Conservation (phyloP, 179 eudicot species). For the Drosera spatulata region DNA sequence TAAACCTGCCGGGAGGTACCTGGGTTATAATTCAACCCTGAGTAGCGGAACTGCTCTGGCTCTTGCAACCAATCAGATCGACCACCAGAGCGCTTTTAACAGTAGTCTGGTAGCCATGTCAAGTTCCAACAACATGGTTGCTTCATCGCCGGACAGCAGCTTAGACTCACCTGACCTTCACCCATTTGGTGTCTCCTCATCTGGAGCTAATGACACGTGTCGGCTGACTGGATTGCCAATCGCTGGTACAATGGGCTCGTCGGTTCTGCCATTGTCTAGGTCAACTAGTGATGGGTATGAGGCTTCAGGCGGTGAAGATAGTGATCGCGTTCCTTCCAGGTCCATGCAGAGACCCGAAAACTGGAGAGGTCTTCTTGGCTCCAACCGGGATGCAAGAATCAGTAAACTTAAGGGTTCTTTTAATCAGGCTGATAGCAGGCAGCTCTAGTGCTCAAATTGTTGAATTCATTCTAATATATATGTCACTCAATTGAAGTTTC, state of each 20-base stretch:
- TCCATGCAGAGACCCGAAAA: slow-evolving; percentile 37
- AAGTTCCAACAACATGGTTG: slow-evolving; percentile 27
- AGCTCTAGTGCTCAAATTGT: slow-evolving; percentile 2
- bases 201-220: slow-evolving; percentile 61
- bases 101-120: slow-evolving; percentile 36
- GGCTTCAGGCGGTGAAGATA: slow-evolving; percentile 99
- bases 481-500: too few species aligned
- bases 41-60: slow-evolving; percentile 14
- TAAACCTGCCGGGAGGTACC: slow-evolving; percentile 12
- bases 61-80: slow-evolving; percentile 27
- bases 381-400: slow-evolving; percentile 37
- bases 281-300: slow-evolving; percentile 96
- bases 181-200: slow-evolving; percentile 52
- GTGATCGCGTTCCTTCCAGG: slow-evolving; percentile 76
- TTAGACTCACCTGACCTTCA: slow-evolving; percentile 79
- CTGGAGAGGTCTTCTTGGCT: slow-evolving; percentile 59
- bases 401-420: slow-evolving; percentile 30
- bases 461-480: too few species aligned
- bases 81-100: slow-evolving; percentile 61
- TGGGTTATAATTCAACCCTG: slow-evolving; percentile 3
- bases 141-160: slow-evolving; percentile 95
- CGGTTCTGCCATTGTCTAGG: slow-evolving; percentile 52
- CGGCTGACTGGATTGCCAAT: slow-evolving; percentile 33
- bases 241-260: slow-evolving; percentile 18
- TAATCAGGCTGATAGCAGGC: slow-evolving; percentile 34